Evolutionary conservation across 495 filamentous ascomycete species (phyloP).

Genomic region (Aspergillus kassunensis): DNA sequence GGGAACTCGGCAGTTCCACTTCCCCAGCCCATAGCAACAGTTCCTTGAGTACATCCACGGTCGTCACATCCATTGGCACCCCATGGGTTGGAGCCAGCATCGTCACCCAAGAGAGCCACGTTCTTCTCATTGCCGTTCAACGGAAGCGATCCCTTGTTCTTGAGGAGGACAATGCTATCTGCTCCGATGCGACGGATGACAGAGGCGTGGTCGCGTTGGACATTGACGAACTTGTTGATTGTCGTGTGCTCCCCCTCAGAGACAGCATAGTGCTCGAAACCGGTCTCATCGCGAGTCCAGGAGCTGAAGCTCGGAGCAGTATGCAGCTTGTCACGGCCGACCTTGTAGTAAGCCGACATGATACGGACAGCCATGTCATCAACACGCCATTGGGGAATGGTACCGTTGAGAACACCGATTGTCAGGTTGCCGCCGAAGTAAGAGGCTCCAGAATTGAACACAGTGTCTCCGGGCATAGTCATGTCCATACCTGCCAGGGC

Average conservation of each 20-base stretch:
- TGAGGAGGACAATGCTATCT: conserved; percentile 80
- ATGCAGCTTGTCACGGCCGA: conserved; percentile 61
- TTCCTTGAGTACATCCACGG: conserved; percentile 80
- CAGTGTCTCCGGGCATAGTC: conserved; percentile 88
- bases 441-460: conserved; percentile 65
- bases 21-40: conserved; percentile 92
- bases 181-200: conserved; percentile 72
- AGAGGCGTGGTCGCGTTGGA: conserved; percentile 66
- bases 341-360: conserved; percentile 90
- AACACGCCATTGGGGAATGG: conserved; percentile 82
- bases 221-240: conserved; percentile 84
- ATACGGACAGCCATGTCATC: conserved; percentile 93
- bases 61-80: conserved; percentile 87
- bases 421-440: conserved; percentile 90
- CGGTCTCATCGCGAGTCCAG: conserved; percentile 76
- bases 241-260: conserved; percentile 52
- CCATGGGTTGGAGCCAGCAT: conserved; percentile 69
- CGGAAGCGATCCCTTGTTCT: conserved; percentile 77
- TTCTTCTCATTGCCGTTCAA: conserved; percentile 69
- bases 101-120: conserved; percentile 79
- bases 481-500: conserved; percentile 88
- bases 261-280: conserved; percentile 60
- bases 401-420: conserved; percentile 81
- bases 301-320: conserved; percentile 81
- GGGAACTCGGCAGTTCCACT: conserved; percentile 87